Base-by-base conservation (phyloP, 2,329 filamentous ascomycete species). In the Huntiella moniliformis region DNA sequence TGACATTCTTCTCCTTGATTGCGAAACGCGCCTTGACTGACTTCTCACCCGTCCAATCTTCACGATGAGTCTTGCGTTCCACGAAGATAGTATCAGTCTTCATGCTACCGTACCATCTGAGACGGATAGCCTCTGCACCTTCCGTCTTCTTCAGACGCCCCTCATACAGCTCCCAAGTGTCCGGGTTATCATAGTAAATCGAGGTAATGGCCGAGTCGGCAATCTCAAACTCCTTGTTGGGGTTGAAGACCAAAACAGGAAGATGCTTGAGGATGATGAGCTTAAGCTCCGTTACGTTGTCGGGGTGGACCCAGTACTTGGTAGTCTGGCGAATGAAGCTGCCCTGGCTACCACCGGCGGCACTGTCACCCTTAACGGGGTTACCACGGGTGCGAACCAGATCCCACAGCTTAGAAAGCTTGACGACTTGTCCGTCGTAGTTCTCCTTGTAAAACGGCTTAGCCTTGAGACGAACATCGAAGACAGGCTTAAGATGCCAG, bases 371-470 rank as follows among this genome's bases (percentile, higher is more conserved):
- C 63, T 85, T 87, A 56, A 85, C 77, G 0, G 91, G 91, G 58
- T 92, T 88, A 49, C 91, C 91, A 54, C 88, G 75, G 2, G 88
- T 98, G 46, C 91, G 78, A 12, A 96, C 91, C 37, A 92, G 71
- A 60, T 98, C 88, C 66, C 95, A 98, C 47, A 96, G 75, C 62
- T 81, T 88, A 16, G 91, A 98, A 31, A 98, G 75, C 63, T 92
- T 86, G 51, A 96, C 80, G 33, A 98, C 83, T 50, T 93, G 92
- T 28, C 80, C 82, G 65, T 98, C 91, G 63, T 96, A 96, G 63
- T 98, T 95, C 59, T 96, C 88, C 61, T 93, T 92, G 71, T 94
- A 98, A 64, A 98, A 98, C 0, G 91, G 88, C 61, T 94, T 95
- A 39, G 86, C 84, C 64, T 92, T 93, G 57, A 98, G 74, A 49